Evolutionary conservation across 306 rosid genomes (phyloP), one percentile per base, ranked within the genome.

Genomic region (Glycine latifolia): DNA sequence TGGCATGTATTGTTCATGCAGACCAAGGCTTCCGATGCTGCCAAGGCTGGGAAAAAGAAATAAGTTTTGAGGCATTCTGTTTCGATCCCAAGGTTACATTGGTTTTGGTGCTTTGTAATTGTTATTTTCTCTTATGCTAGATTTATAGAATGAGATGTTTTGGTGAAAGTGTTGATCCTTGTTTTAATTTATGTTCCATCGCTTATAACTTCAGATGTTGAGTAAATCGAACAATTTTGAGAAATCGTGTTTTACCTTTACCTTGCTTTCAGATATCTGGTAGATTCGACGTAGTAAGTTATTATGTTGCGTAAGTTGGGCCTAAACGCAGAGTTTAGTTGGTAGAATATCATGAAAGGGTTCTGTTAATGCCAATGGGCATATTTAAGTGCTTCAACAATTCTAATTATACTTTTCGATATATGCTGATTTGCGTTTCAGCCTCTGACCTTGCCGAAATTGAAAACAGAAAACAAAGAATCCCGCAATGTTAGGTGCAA

Each of bases 1-100:
- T 76, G 37, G 0, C 15, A 1, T 77, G 55, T 58, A 33, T 75
- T 52, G 37, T 69, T 82, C 76, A 0, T 86, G 81, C 93, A 95
- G 99, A 90, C 96, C 10, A 95, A 95, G 93, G 97, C 97, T 12
- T 82, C 94, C 15, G 98, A 95, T 6, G 98, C 95, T 87, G 97
- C 91, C 37, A 94, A 92, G 89, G 92, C 14, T 41, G 91, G 92
- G 77, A 90, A 93, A 75, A 94, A 94, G 98, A 94, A 94, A 88
- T 94, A 87, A 91, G 90, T 15, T 8, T 65, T 72, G 74, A 52
- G 67, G 5, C 15, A 39, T 4, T 48, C 76, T 80, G 58, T 59
- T 47, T 83, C 37, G 74, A 39, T 81, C 39, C 52, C 71, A 50
- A 39, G 76, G 75, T 71, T 58, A 15, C 48, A 59, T 68, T 65